Evolutionary conservation across 257 asterid genomes (phyloP).

Genomic region (Hygrophila difformis): DNA sequence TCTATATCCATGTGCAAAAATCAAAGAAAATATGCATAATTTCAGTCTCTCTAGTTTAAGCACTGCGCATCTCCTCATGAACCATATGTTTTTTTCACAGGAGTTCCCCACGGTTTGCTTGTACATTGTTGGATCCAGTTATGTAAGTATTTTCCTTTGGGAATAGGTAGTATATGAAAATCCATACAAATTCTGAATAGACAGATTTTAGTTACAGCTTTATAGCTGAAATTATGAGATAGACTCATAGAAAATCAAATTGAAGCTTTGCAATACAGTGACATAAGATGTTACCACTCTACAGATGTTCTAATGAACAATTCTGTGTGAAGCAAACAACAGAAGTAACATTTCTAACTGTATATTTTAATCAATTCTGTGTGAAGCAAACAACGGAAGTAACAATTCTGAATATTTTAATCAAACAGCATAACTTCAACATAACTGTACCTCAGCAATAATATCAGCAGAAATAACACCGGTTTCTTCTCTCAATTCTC

Average conservation of each 20-base stretch:
- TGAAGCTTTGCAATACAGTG: slow-evolving; percentile 1
- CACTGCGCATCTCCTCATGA: too few species aligned
- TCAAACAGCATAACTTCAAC: too few species aligned
- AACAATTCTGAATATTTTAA: too few species aligned
- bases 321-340: not conserved
- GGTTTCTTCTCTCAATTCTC: slow-evolving; percentile 93
- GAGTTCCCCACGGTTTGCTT: too few species aligned
- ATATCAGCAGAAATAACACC: slow-evolving; percentile 86
- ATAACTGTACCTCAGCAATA: slow-evolving; percentile 70
- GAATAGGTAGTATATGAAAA: not conserved
- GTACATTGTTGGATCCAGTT: too few species aligned
- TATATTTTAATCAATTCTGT: too few species aligned
- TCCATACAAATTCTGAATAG: not conserved
- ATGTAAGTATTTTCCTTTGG: too few species aligned
- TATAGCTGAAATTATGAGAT: not conserved
- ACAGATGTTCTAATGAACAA: not conserved
- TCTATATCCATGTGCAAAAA: not conserved
- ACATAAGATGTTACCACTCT: not conserved
- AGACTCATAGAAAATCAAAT: not conserved
- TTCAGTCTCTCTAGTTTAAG: too few species aligned
- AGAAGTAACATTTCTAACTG: too few species aligned
- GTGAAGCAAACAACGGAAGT: not conserved
- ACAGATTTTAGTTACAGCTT: not conserved
- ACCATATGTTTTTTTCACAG: too few species aligned
- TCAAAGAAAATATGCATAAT: too few species aligned